Conservation (phyloP, 345 rosid genomes). For the Microthlaspi erraticum region DNA sequence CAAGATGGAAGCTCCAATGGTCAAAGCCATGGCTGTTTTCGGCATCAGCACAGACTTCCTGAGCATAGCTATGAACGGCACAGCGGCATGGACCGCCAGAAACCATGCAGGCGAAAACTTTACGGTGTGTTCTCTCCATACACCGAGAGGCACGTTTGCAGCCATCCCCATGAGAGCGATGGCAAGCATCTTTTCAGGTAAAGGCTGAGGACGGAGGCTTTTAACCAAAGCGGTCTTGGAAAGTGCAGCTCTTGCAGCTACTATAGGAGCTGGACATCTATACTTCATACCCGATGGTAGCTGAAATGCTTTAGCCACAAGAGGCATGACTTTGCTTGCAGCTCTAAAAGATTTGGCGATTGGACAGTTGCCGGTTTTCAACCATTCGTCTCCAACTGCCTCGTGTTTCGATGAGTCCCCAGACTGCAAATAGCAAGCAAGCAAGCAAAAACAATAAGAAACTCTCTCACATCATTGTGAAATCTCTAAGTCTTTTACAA, state of each 20-base stretch:
- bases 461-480: no score
- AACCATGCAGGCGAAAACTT: constrained; percentile 88
- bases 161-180: constrained; percentile 92
- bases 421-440: constrained; percentile 48
- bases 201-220: constrained; percentile 80
- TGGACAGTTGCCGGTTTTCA: constrained; percentile 82
- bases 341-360: constrained; percentile 89
- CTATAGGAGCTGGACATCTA: constrained; percentile 79
- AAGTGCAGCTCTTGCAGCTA: constrained; percentile 86
- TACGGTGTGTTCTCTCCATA: constrained; percentile 85
- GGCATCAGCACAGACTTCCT: constrained; percentile 89
- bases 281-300: constrained; percentile 68
- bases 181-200: constrained; percentile 80
- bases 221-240: constrained; percentile 76
- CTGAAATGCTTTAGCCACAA: constrained; percentile 65
- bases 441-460: constrained; percentile 3
- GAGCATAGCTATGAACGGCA: constrained; percentile 90
- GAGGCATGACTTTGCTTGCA: constrained; percentile 70
- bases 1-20: constrained; percentile 80
- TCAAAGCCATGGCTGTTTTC: constrained; percentile 84
- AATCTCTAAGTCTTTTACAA: not conserved
- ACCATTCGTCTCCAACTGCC: constrained; percentile 77
- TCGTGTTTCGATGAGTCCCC: constrained; percentile 65
- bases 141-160: constrained; percentile 77
- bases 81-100: constrained; percentile 90